Evolutionary conservation across 805 yeast genomes (phyloP).

Genomic region (Metschnikowia gruessii): DNA sequence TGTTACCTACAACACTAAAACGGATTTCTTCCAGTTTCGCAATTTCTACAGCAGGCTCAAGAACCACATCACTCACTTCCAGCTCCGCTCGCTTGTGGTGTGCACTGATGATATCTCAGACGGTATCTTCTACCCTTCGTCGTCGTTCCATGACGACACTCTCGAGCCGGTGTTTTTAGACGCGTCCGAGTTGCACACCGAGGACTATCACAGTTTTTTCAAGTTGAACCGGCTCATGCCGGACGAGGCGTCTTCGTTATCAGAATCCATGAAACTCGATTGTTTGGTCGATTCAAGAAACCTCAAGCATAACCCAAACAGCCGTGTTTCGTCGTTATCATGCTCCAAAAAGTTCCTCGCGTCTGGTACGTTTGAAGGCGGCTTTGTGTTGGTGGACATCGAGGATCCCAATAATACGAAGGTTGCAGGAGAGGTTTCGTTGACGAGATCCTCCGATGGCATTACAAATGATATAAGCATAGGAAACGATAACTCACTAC

Average conservation of each 20-base stretch:
- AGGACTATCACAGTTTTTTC: conserved; percentile 32
- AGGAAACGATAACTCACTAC: conserved; percentile 27
- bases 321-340: conserved; percentile 48
- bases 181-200: conserved; percentile 5
- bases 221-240: conserved; percentile 35
- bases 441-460: conserved; percentile 46
- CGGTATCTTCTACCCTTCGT: conserved; percentile 42
- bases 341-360: conserved; percentile 42
- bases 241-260: conserved; percentile 19
- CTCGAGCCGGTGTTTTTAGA: conserved; percentile 26
- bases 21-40: conserved; percentile 39
- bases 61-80: conserved; percentile 55
- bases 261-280: conserved; percentile 32
- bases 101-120: conserved; percentile 32
- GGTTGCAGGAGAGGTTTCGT: conserved; percentile 31
- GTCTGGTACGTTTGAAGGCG: conserved; percentile 57
- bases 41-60: conserved; percentile 43
- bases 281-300: conserved; percentile 38
- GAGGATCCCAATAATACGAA: conserved; percentile 21
- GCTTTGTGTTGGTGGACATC: conserved; percentile 40
- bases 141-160: conserved; percentile 31
- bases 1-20: conserved; percentile 19
- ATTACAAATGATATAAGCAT: conserved; percentile 50
- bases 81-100: conserved; percentile 50
- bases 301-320: conserved; percentile 28